A percentile compares a stretch with the other conserved stretches of the same genome.
Evolutionary conservation across 805 yeast genomes (phyloP).

Genomic region (Candida quercuum): DNA sequence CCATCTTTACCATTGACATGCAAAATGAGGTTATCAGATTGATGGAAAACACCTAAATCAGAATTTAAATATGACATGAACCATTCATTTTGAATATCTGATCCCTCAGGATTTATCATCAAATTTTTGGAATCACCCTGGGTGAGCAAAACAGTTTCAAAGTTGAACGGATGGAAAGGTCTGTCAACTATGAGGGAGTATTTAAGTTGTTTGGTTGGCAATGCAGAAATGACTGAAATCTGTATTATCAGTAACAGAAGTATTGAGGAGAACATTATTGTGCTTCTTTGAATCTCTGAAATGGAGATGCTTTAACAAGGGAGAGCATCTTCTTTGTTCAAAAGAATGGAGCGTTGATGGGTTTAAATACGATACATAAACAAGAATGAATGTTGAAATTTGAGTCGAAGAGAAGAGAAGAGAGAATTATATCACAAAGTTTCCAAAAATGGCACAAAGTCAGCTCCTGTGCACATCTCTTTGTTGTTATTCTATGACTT

Average conservation of each 20-base stretch:
- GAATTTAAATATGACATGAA: slow-evolving; percentile 51
- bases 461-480: too few relatives aligned
- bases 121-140: slow-evolving; percentile 45
- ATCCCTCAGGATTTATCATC: not conserved
- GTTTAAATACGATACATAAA: too few relatives aligned
- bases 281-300: too few relatives aligned
- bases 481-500: too few relatives aligned
- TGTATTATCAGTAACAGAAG: not conserved
- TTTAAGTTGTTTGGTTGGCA: slow-evolving; percentile 7
- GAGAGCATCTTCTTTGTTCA: too few relatives aligned
- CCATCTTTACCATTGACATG: not conserved
- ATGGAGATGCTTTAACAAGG: too few relatives aligned
- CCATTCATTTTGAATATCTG: slow-evolving; percentile 25
- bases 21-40: slow-evolving; percentile 42
- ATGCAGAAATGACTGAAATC: not conserved
- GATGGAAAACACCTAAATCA: slow-evolving; percentile 32
- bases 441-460: too few relatives aligned
- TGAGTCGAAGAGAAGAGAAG: too few relatives aligned
- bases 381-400: too few relatives aligned
- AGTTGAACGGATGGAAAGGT: slow-evolving; percentile 6
- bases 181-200: slow-evolving; percentile 7
- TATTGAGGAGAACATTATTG: not conserved
- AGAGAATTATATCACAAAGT: too few relatives aligned
- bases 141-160: slow-evolving; percentile 2
- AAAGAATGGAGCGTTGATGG: too few relatives aligned